Percentiles rank a stretch among this genome's conserved stretches.
Evolutionary conservation across 1,284 basidiomycete genomes (phyloP).

Genomic region (Cerioporus squamosus): DNA sequence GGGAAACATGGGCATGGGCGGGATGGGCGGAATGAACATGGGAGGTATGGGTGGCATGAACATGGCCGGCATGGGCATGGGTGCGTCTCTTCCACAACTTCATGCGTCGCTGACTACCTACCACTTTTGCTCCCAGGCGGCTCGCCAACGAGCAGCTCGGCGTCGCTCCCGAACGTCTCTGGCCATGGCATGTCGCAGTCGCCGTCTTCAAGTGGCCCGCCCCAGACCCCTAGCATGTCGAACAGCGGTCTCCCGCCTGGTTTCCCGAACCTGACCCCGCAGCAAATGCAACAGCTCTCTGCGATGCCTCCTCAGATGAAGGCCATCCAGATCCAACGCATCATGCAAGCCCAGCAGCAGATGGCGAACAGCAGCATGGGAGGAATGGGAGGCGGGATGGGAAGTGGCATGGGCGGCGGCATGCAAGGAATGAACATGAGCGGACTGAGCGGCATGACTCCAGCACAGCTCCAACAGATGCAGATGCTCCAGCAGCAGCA

Average conservation of each 20-base stretch:
- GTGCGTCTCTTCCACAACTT: slow-evolving; percentile 9
- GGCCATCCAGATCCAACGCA: slow-evolving; percentile 20
- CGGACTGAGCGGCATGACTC: slow-evolving; percentile 18
- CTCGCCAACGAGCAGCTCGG: slow-evolving; percentile 14
- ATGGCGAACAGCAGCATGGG: slow-evolving; percentile 3
- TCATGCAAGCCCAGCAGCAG: slow-evolving; percentile 8
- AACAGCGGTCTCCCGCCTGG: neutral
- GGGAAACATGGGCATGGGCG: slow-evolving; percentile 18
- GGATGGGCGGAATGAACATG: no score
- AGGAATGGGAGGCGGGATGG: slow-evolving; percentile 13
- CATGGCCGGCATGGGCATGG: slow-evolving; percentile 22
- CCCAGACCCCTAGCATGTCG: slow-evolving; percentile 9
- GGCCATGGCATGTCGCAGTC: slow-evolving; percentile 18
- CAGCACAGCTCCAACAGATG: slow-evolving; percentile 24
- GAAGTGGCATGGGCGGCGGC: no score
- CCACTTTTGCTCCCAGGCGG: slow-evolving; percentile 6
- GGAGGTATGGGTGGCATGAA: no score
- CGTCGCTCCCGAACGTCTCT: slow-evolving; percentile 21
- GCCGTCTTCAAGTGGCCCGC: slow-evolving; percentile 1
- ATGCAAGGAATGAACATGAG: slow-evolving; percentile 6
- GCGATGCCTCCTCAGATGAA: slow-evolving; percentile 23
- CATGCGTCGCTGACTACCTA: slow-evolving; percentile 1
- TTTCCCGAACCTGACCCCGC: slow-evolving; percentile 16
- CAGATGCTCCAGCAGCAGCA: slow-evolving; percentile 23
- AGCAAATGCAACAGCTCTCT: slow-evolving; percentile 22